Base-by-base conservation (phyloP, 768 basidiomycete species). In the Tulasnella sp. region DNA sequence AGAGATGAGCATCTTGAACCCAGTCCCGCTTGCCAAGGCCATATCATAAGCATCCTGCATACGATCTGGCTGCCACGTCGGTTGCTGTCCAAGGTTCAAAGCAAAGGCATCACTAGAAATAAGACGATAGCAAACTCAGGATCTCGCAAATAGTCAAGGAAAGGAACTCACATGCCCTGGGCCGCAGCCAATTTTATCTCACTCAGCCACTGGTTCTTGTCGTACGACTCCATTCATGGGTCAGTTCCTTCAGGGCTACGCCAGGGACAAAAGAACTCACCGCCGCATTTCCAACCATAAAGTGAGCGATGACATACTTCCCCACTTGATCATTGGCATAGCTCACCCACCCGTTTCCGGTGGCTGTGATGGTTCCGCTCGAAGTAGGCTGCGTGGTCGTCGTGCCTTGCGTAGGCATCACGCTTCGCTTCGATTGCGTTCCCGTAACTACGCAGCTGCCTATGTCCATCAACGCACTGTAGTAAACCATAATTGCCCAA, bases 1-100 rank as follows among this genome's bases (percentile, higher is more conserved):
- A 12, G 83, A 86, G 59, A 88, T 63, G 69, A 86, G 87, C 49
- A 89, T 70, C 65, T 83, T 78, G 67, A 80, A 72, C 49, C 49
- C 71, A 8, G 76, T 70, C 2, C 58, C 59, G 14, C 72, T 74
- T 48, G 75, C 70, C 15, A 65, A 64, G 3, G 83, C 82, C 31
- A 82, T 48, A 15, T 71, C 73, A 67, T 69, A 87, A 72, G 84
- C 86, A 57, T 80, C 75, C 35, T 75, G 73, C 7, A 87, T 77
- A 50, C 79, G 77, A 41, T 69, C 70, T 35, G 75, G 71, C 62
- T 86, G 77, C 82, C 83, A 87, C 40, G 66, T 17, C 36, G 25
- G 60, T 63, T 84, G 81, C 0, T 61, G 63, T 21, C 86, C 86
- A 42, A 82, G 73, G 64, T 87, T 87, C 55, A 89, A 72, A 0